Base-by-base conservation (phyloP, 352 stramenopile genomes). In the Pythium inflatum region DNA sequence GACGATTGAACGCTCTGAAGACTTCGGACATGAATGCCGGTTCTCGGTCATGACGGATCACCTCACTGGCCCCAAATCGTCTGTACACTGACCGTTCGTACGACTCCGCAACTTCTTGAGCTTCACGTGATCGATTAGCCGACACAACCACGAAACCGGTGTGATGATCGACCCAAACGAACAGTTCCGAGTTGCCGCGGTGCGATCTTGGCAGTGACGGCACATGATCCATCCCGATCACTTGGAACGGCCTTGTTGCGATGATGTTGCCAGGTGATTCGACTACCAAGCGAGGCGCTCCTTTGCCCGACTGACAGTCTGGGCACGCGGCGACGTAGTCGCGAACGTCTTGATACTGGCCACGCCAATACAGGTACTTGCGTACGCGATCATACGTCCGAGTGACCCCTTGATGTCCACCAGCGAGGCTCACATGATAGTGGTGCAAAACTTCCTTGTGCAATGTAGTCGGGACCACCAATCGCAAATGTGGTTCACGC, bases 201-300 rank as follows among this genome's bases (percentile, higher is more conserved):
- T 71, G 54, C 0, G 64, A 76, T 7, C 34, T 66, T 0, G 75
- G 75, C 6, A 81, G 33, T 5, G 68, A 75, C 7, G 68, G 70
- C 0, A 76, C 74, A 13, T 78, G 71, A 38, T 81, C 71, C 75
- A 78, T 76, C 0, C 62, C 70, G 1, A 80, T 27, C 9, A 80
- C 58, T 53, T 78, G 57, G 30, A 76, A 78, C 8, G 74, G 66
- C 1, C 68, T 50, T 0, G 66, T 61, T 0, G 66, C 62, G 8
- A 64, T 20, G 5, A 81, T 55, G 46, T 75, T 75, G 0, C 57
- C 69, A 20, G 69, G 57, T 3, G 57, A 63, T 55, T 0, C 0
- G 0, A 2, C 58, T 5, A 1, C 30, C 2, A 71, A 20, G 1
- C 48, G 27, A 6, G 68, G 61, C 16, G 22, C 25, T 25, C 62